These are phyloP conservation scores for Austroboletus festivus DNA, from an alignment of 768 basidiomycete genomes.

Conservation along the genomic window DNA sequence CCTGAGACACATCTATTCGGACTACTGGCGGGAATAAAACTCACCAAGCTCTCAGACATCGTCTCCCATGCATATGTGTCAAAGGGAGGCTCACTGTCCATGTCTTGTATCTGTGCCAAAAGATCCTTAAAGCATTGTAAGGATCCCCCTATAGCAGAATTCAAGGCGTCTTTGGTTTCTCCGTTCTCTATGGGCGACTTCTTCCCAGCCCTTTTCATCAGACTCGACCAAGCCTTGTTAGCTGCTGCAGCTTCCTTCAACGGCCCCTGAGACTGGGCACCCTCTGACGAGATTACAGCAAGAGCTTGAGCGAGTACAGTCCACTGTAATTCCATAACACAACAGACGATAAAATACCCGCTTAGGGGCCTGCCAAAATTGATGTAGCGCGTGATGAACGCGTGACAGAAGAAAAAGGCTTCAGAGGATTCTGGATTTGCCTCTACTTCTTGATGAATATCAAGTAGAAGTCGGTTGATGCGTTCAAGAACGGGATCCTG, in stretches of 20 bases:
- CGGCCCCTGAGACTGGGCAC: conserved; percentile 14
- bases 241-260: conserved; percentile 75
- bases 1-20: neutral
- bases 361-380: conserved; percentile 73
- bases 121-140: conserved; percentile 78
- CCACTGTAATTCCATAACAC: conserved; percentile 82
- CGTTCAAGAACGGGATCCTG: conserved; percentile 64
- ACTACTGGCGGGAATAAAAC: conserved; percentile 18
- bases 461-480: conserved; percentile 65
- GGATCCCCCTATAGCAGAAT: conserved; percentile 53
- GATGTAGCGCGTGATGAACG: conserved; percentile 73
- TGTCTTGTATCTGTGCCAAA: conserved; percentile 73
- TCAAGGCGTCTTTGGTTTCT: conserved; percentile 39
- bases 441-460: conserved; percentile 56
- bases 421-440: conserved; percentile 29
- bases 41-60: conserved; percentile 83
- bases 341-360: conserved; percentile 88
- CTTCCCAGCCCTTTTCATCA: conserved; percentile 53
- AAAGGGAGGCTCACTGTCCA: conserved; percentile 73
- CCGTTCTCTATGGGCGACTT: conserved; percentile 37
- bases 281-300: conserved; percentile 37
- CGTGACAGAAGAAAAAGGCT: conserved; percentile 57
- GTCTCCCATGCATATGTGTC: conserved; percentile 95
- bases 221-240: conserved; percentile 73
- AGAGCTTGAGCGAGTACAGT: conserved; percentile 76